Evolutionary conservation across 228 moss, liverwort and hornwort species (phyloP), one percentile per base, ranked within the genome.

Genomic region (Sphagnum fallax): DNA sequence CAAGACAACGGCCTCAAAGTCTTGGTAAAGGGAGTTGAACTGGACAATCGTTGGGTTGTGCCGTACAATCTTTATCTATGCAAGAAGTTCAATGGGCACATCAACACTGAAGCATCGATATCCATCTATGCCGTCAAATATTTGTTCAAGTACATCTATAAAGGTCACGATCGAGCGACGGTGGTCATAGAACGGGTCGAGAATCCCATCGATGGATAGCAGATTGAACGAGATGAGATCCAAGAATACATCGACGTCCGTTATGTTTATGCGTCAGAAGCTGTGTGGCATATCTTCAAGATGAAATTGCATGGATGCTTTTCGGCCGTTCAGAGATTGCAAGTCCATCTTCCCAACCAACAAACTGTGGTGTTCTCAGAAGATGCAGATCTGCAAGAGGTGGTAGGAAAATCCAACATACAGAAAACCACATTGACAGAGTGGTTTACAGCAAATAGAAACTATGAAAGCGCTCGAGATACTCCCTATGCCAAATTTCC

Each of bases 101-200:
- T 72, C 47, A 72, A 65, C 15, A 52, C 55, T 6, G 18, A 72
- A 50, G 55, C 65, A 4, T 72, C 64, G 12, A 10, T 52, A 4
- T 52, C 72, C 16, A n/a, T 72, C 15, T 52, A 57, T 52, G 52
- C 63, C 48, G 72, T 72, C 6, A 65, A 65, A 49, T 65, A 72
- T 13, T 6, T 72, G 14, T 65, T 15, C 53, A 72, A 72, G 47
- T 72, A 72, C 48, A 59, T 72, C 6, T 18, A 65, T 10, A 72
- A 72, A 48, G 72, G 72, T 10, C 8, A 51, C 15, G 65, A 72
- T 18, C 65, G 53, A 15, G 18, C 12, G 52, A 9, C 18, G 10
- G 58, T 65, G 49, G 32, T 53, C 10, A 49, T 64, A 6, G 16
- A 71, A 9, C 0, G 8, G 4, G 4, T n/a, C 10, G 16, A 13